Base-by-base conservation (phyloP, 345 rosid species). In the Crucihimalaya himalaica region DNA sequence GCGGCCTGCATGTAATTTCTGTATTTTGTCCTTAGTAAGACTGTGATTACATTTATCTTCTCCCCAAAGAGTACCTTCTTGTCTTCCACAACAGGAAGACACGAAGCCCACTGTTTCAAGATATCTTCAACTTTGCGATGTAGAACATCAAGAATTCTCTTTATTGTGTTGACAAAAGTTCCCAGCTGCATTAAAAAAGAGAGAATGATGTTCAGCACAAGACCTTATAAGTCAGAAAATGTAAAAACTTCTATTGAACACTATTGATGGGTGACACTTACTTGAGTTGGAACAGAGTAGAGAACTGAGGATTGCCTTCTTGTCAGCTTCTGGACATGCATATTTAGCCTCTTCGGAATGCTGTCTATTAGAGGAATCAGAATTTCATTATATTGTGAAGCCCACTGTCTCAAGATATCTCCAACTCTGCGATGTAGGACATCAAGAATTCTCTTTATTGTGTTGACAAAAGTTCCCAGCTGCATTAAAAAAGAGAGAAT, bases 251-350 rank as follows among this genome's bases (percentile, higher is more conserved):
- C 1, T 18, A 69, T 2, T 45, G 12, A 40, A 68, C 18, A 50
- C 1, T 34, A 1, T 42, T 25, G 2, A 6, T 16, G 43, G 9
- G 46, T 39, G 56, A 42, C 35, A 72, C 88, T 86, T 57, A 88
- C 99, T 82, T 91, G 99, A 77, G 64, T 80, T 18, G 97, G 99
- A 73, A 85, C 88, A 8, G 83, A 83, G 78, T 95, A 95, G 29
- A 84, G 85, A 48, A 90, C 58, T 40, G 83, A 74, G 14, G 97
- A 89, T 69, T 91, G 99, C 72, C 97, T 85, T 83, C 97, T 85
- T 34, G 97, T 87, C 63, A 95, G 84, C 78, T 95, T 95, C 73
- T 95, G 99, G 2, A 95, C 99, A 8, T 95, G 99, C 91, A 88
- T 86, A 80, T 91, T 89, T 46, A 95, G 86, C 76, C 92, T 86